These are phyloP conservation scores for Obba rivulosa DNA, from an alignment of 768 basidiomycete genomes.

Conservation along the genomic window DNA sequence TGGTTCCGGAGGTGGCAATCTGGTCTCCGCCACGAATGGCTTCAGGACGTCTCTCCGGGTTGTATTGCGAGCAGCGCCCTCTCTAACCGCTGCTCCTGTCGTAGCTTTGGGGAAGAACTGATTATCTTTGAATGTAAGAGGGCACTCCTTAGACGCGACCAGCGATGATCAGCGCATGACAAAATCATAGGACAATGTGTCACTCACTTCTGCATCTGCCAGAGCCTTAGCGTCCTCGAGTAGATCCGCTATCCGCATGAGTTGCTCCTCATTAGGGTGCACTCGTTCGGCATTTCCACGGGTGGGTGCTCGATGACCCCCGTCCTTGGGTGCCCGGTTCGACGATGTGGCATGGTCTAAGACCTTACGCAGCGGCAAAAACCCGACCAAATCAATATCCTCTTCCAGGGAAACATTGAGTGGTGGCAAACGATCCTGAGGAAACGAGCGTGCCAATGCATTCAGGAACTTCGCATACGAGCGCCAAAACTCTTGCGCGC, in stretches of 20 bases:
- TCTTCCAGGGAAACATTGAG: conserved; percentile 73
- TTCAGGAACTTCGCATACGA: conserved; percentile 63
- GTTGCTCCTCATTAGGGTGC: conserved; percentile 92
- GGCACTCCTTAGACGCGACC: conserved; percentile 20
- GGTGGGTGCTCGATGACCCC: background rate
- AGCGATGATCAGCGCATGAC: conserved; percentile 3
- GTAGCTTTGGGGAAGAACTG: conserved; percentile 9
- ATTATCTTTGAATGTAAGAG: conserved; percentile 14
- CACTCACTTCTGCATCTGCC: conserved; percentile 51
- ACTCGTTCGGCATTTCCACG: conserved; percentile 29
- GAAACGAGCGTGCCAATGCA: conserved; percentile 62
- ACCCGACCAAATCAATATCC: conserved; percentile 85
- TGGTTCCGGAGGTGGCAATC: background rate
- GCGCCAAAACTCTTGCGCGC: conserved; percentile 60
- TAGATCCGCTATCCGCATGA: conserved; percentile 90
- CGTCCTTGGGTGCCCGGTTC: conserved; percentile 6
- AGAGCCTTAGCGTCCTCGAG: conserved; percentile 64
- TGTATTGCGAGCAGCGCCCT: background rate
- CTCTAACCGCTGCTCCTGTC: background rate
- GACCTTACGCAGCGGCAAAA: conserved; percentile 69
- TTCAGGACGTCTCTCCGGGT: background rate
- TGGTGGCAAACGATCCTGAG: conserved; percentile 50
- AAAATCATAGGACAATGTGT: background rate
- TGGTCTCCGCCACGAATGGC: background rate
- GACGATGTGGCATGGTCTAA: conserved; percentile 35